A percentile compares a stretch with the other conserved stretches of the same genome.
Evolutionary conservation across 257 asterid species (phyloP).

Genomic region (Solanum pennellii): DNA sequence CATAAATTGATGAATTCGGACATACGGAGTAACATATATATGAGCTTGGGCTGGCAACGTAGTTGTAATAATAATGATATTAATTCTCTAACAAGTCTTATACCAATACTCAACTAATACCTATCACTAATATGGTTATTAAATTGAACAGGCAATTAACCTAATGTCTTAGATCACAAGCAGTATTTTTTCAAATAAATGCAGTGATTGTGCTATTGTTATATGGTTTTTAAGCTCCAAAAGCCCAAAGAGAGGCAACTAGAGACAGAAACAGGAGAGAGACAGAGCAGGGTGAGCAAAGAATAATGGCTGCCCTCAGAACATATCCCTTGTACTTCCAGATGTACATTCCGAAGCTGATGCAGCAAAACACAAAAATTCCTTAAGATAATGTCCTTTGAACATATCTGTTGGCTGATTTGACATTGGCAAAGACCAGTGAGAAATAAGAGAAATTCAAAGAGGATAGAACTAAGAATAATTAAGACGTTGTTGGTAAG

Average conservation of each 20-base stretch:
- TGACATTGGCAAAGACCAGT: neutral
- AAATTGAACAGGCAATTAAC: neutral
- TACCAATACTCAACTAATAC: neutral
- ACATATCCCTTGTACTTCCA: neutral
- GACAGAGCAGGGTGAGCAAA: neutral
- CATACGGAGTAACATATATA: neutral
- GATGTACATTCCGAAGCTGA: neutral
- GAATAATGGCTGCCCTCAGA: neutral
- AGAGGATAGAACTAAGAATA: neutral
- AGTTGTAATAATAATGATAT: neutral
- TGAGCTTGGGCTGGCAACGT: neutral
- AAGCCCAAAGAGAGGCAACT: neutral
- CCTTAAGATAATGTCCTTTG: neutral
- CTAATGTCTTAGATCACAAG: neutral
- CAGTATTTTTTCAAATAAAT: neutral
- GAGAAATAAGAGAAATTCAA: neutral
- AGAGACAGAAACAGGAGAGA: neutral
- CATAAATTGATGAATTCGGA: neutral
- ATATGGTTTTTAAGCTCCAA: neutral
- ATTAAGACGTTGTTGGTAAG: neutral
- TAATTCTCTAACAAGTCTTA: neutral
- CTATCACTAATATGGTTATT: neutral
- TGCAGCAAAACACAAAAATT: neutral
- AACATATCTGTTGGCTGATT: neutral
- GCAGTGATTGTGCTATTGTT: neutral